These are phyloP conservation scores for Albifimbria verrucaria DNA, from an alignment of 2,329 filamentous ascomycete species.

Conservation along the genomic window DNA sequence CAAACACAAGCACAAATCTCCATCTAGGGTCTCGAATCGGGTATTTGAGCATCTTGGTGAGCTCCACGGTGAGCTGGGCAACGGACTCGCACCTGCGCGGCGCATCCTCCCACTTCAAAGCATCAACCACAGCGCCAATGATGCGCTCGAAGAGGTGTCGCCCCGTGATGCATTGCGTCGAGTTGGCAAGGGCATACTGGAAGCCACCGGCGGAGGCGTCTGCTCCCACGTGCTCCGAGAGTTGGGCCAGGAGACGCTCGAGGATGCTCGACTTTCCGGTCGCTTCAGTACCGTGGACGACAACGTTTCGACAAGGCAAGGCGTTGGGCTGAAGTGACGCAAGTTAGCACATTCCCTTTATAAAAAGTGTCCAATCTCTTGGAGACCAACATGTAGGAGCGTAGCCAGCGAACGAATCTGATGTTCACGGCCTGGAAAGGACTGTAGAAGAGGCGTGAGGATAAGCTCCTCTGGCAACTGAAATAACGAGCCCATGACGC, in stretches of 20 bases:
- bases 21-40: conserved; percentile 31
- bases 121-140: conserved; percentile 54
- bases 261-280: conserved; percentile 81
- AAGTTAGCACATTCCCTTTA: conserved; percentile 1
- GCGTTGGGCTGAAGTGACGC: conserved; percentile 48
- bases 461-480: conserved; percentile 50
- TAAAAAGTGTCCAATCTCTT: neutral
- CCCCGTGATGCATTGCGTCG: conserved; percentile 72
- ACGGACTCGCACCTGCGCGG: conserved; percentile 74
- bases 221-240: conserved; percentile 16
- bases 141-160: conserved; percentile 75
- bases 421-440: conserved; percentile 54
- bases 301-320: conserved; percentile 70
- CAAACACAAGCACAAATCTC: conserved; percentile 80
- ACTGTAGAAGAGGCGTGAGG: conserved; percentile 40
- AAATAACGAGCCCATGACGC: conserved; percentile 41
- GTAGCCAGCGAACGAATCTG: conserved; percentile 58
- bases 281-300: conserved; percentile 80
- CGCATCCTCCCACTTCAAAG: conserved; percentile 43
- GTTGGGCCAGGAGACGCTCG: conserved; percentile 37
- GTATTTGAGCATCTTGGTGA: conserved; percentile 61
- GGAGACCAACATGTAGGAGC: conserved; percentile 44
- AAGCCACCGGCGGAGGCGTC: conserved; percentile 30
- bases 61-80: conserved; percentile 69
- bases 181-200: conserved; percentile 61